phyloP scores from a whole-genome alignment of 352 stramenopile genomes.

The Peronospora destructor region DNA sequence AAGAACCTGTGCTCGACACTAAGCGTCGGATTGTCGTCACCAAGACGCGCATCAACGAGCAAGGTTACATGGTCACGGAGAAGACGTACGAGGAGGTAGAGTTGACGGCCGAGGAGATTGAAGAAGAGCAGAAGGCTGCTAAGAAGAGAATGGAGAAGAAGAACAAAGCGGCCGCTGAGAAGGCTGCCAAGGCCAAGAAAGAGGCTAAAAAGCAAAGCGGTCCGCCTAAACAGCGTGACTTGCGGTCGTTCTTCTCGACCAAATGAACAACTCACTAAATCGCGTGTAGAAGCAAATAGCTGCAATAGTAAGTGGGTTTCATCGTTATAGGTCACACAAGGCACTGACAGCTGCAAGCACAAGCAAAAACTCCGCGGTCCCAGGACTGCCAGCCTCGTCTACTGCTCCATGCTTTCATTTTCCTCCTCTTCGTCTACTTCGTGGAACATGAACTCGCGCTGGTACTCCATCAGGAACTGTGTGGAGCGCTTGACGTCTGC shows the following conservation, averaged over 20 bases:
- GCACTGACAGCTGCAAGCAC: constrained; percentile 10
- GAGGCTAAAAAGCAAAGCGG: constrained; percentile 43
- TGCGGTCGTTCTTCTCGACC: constrained; percentile 56
- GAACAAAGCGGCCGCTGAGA: constrained; percentile 30
- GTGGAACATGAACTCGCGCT: constrained; percentile 99
- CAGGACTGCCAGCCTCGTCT: constrained; percentile 8
- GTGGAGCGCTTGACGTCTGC: constrained; percentile 97
- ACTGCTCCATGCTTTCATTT: constrained; percentile 29
- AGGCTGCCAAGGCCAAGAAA: constrained; percentile 38
- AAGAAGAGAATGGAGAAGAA: constrained; percentile 47
- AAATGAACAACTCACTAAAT: constrained; percentile 19
- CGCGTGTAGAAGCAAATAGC: constrained; percentile 23
- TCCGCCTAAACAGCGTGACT: constrained; percentile 57
- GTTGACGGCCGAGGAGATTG: constrained; percentile 48
- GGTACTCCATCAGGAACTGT: constrained; percentile 99
- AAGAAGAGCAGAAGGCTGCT: constrained; percentile 36
- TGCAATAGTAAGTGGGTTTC: constrained; percentile 27
- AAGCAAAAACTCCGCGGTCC: neutral
- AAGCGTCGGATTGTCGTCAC: constrained; percentile 53
- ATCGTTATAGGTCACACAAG: constrained; percentile 30
- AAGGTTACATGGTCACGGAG: constrained; percentile 85
- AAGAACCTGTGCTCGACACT: constrained; percentile 25
- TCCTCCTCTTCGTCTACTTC: constrained; percentile 64
- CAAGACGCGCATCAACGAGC: constrained; percentile 73
- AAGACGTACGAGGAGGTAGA: constrained; percentile 67